phyloP scores from a whole-genome alignment of 73 alveolate genomes.

The Tetrahymena borealis region DNA sequence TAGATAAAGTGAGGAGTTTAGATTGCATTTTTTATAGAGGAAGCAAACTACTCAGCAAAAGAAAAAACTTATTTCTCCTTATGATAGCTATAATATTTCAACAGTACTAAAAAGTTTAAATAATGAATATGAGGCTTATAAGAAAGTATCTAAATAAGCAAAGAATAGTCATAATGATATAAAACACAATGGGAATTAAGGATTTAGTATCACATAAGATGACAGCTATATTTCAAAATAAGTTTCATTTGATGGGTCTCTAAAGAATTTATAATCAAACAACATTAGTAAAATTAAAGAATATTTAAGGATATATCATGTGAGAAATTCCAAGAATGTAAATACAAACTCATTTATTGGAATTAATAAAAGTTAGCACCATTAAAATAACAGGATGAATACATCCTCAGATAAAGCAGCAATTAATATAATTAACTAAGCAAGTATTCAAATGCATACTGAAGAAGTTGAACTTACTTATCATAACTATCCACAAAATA shows the following conservation, averaged over 20 bases:
- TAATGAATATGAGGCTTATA: background rate
- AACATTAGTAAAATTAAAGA: background rate
- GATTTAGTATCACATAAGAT: too few species aligned
- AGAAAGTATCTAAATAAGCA: background rate
- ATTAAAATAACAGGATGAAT: background rate
- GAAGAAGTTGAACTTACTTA: background rate
- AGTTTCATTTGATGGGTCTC: background rate
- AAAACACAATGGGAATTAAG: too few species aligned
- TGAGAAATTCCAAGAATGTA: background rate
- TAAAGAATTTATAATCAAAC: background rate
- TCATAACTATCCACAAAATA: too few species aligned
- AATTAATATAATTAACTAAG: background rate
- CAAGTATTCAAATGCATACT: background rate
- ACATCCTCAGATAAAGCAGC: background rate
- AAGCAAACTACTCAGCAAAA: background rate
- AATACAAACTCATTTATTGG: background rate
- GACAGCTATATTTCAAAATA: background rate
- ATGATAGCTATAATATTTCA: background rate
- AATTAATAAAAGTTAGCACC: background rate
- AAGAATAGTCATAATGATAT: too few species aligned
- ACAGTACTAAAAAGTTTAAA: background rate
- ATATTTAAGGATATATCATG: background rate
- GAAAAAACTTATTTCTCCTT: background rate
- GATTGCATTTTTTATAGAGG: background rate
- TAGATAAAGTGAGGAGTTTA: background rate